Base-by-base conservation (phyloP, 1,284 basidiomycete species). In the Malassezia sympodialis region DNA sequence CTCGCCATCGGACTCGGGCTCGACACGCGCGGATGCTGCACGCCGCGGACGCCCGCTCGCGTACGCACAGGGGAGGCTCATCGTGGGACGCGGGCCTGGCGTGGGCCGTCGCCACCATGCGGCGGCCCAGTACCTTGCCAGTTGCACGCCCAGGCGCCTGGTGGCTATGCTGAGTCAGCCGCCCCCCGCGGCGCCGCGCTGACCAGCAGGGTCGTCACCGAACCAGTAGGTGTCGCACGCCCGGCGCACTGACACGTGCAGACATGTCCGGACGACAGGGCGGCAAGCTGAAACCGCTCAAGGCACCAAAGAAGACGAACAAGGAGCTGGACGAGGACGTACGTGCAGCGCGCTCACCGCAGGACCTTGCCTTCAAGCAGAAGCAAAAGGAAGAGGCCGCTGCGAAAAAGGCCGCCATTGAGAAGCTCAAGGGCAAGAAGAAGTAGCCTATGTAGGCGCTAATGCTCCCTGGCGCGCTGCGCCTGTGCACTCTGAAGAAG, bases 361-460 rank as follows among this genome's bases (percentile, higher is more conserved):
- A 69, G 68, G 68, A 69, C 43, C 55, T 65, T 1, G 68, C 66
- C 24, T 69, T 69, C 56, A 56, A 63, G 49, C 41, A 56, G 51
- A 69, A 67, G 60, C 59, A 69, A 41, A 66, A 67, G 57, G 66
- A 68, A 46, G 68, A 69, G 26, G 68, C 67, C 40, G 66, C 66
- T 6, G 66, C 64, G 27, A 62, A 53, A 51, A 69, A 69, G 58
- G 67, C 67, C 17, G 67, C 67, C 15, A 49, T 61, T 35, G 65
- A 65, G 49, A 63, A 65, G 58, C 51, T 69, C 43, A 39, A 49
- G 24, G 63, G 58, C 42, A 61, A 62, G 26, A 69, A 69, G 61
- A 64, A 66, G 60, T 59, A 59, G 57, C 27, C 27, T 49, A 55
- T 5, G 27, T 49, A 35, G 46, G 8, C 2, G 32, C 12, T 4